Conservation (phyloP, 441 rosid species). For the Brassica hybrid region DNA sequence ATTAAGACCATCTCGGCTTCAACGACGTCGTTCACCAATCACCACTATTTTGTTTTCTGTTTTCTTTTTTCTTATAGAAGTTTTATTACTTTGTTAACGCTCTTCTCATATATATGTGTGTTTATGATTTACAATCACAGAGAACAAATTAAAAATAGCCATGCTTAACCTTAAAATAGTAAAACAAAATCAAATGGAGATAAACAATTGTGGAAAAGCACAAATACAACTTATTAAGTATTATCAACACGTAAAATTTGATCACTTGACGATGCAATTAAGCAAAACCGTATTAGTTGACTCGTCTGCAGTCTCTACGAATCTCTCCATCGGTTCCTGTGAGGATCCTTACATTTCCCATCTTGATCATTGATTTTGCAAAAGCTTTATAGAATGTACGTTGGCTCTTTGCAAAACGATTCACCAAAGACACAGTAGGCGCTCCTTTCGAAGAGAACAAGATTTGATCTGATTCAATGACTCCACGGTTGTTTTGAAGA, state of each 20-base stretch:
- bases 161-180: background rate
- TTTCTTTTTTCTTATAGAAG: background rate
- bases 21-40: constrained; percentile 1
- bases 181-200: background rate
- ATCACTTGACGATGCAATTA: constrained; percentile 4
- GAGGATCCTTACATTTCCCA: constrained; percentile 57
- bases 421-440: constrained; percentile 49
- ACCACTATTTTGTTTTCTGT: background rate
- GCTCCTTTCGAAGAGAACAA: constrained; percentile 50
- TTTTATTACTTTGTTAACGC: background rate
- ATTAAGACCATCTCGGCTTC: constrained; percentile 8
- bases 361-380: constrained; percentile 57
- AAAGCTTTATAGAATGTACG: constrained; percentile 48
- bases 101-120: background rate
- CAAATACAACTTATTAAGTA: constrained; percentile 7
- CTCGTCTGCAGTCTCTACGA: constrained; percentile 58
- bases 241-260: background rate
- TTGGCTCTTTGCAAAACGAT: constrained; percentile 44
- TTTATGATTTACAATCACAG: background rate
- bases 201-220: background rate
- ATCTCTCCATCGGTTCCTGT: constrained; percentile 58
- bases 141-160: background rate
- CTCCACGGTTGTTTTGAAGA: constrained; percentile 54
- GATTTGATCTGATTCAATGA: constrained; percentile 61
- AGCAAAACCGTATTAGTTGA: constrained; percentile 35